These are phyloP conservation scores for Cutaneotrichosporon mucoides DNA, from an alignment of 1,284 basidiomycete species.

Conservation along the genomic window DNA sequence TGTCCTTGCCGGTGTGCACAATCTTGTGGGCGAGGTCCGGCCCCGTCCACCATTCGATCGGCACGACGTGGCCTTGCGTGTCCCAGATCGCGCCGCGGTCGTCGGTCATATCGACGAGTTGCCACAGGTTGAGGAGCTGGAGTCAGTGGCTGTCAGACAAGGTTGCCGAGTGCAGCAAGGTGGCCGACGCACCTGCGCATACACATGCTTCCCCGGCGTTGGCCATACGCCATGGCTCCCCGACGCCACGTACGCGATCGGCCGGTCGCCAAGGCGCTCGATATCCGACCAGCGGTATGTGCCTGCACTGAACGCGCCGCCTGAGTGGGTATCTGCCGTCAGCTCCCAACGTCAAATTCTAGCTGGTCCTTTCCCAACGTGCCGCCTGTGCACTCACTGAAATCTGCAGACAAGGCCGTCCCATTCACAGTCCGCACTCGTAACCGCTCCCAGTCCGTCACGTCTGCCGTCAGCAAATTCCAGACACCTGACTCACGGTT, in stretches of 20 bases:
- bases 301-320: slow-evolving; percentile 34
- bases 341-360: no score
- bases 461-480: slow-evolving; percentile 23
- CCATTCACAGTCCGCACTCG: slow-evolving; percentile 42
- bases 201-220: slow-evolving; percentile 38
- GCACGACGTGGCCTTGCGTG: slow-evolving; percentile 34
- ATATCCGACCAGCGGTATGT: slow-evolving; percentile 44
- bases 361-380: no score
- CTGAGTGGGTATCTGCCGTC: slow-evolving; percentile 33
- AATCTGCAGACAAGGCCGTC: slow-evolving; percentile 38
- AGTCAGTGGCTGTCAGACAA: no score
- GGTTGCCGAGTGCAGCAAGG: no score
- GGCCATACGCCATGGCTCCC: slow-evolving; percentile 47
- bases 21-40: slow-evolving; percentile 21
- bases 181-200: slow-evolving; percentile 35
- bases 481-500: slow-evolving; percentile 35
- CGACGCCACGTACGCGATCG: slow-evolving; percentile 41
- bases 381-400: no score
- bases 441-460: slow-evolving; percentile 45
- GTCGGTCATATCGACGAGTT: slow-evolving; percentile 42
- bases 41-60: slow-evolving; percentile 35
- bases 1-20: slow-evolving; percentile 24
- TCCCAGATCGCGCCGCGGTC: slow-evolving; percentile 45
- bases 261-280: slow-evolving; percentile 26
- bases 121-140: slow-evolving; percentile 28